phyloP scores from a whole-genome alignment of 192 early-diverging fungal species.

The Coemansia sp. region DNA sequence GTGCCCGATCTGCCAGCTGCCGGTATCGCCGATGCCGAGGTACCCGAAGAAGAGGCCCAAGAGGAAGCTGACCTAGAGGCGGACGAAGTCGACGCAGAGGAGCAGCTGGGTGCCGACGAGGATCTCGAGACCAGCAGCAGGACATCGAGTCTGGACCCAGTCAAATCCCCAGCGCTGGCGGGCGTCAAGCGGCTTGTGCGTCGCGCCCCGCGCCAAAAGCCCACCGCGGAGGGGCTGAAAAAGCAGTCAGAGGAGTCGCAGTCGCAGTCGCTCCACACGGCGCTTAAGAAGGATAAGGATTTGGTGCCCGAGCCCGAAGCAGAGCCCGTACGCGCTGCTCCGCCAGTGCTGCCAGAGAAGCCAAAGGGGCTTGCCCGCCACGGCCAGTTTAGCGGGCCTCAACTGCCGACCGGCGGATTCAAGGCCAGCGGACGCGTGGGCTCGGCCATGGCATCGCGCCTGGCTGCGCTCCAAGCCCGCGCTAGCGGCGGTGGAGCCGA shows the following conservation, averaged over 20 bases:
- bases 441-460: constrained; percentile 51
- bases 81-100: constrained; percentile 6
- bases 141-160: constrained; percentile 28
- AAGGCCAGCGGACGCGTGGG: constrained; percentile 47
- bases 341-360: constrained; percentile 39
- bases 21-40: background rate
- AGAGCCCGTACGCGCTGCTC: constrained; percentile 10
- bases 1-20: background rate
- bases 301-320: constrained; percentile 19
- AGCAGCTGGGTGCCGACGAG: constrained; percentile 10
- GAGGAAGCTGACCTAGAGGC: background rate
- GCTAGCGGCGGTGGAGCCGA: constrained; percentile 27
- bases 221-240: constrained; percentile 48
- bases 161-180: constrained; percentile 41
- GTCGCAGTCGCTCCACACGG: constrained; percentile 40
- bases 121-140: background rate
- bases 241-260: constrained; percentile 43
- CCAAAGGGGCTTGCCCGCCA: constrained; percentile 34
- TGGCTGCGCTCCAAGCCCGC: constrained; percentile 52
- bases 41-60: background rate
- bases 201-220: constrained; percentile 51
- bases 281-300: constrained; percentile 45
- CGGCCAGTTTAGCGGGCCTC: constrained; percentile 29
- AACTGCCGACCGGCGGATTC: constrained; percentile 48
- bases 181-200: constrained; percentile 50